phyloP scores from a whole-genome alignment of 169 alveolate species.

The Babesia ovis region DNA sequence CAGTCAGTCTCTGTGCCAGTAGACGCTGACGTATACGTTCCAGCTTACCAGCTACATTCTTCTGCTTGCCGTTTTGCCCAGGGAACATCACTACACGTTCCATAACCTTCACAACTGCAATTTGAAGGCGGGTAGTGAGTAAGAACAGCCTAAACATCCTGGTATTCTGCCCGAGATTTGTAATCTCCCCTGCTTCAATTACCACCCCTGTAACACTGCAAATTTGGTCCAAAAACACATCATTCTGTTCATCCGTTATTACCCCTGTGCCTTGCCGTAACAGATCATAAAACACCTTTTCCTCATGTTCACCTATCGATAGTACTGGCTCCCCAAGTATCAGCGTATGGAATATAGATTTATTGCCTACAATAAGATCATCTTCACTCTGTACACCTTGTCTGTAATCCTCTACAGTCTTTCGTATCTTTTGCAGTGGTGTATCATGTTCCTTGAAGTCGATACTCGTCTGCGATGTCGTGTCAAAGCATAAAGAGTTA shows the following conservation, averaged over 20 bases:
- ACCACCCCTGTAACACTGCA: conserved; percentile 53
- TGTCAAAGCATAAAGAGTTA: conserved; percentile 19
- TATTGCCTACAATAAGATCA: not conserved
- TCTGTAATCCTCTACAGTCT: not conserved
- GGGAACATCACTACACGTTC: not conserved
- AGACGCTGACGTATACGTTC: conserved; percentile 5
- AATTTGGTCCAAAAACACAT: conserved; percentile 41
- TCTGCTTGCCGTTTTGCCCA: not conserved
- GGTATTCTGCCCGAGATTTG: not conserved
- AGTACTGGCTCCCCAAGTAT: conserved; percentile 31
- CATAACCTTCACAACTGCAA: conserved; percentile 29
- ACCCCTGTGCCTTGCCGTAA: not conserved
- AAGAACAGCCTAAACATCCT: conserved; percentile 33
- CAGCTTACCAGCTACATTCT: conserved; percentile 3
- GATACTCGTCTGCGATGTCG: conserved; percentile 32
- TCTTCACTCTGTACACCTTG: not conserved
- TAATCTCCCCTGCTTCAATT: conserved; percentile 39
- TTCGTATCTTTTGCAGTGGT: conserved; percentile 19
- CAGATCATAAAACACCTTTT: conserved; percentile 8
- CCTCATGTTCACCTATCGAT: conserved; percentile 17
- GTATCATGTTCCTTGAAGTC: conserved; percentile 35
- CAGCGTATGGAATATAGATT: conserved; percentile 25
- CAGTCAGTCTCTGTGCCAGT: conserved; percentile 11
- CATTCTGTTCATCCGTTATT: not conserved
- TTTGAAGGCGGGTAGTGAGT: conserved; percentile 38